Evolutionary conservation across 352 stramenopile genomes (phyloP).

Genomic region (Globisporangium radiosum): DNA sequence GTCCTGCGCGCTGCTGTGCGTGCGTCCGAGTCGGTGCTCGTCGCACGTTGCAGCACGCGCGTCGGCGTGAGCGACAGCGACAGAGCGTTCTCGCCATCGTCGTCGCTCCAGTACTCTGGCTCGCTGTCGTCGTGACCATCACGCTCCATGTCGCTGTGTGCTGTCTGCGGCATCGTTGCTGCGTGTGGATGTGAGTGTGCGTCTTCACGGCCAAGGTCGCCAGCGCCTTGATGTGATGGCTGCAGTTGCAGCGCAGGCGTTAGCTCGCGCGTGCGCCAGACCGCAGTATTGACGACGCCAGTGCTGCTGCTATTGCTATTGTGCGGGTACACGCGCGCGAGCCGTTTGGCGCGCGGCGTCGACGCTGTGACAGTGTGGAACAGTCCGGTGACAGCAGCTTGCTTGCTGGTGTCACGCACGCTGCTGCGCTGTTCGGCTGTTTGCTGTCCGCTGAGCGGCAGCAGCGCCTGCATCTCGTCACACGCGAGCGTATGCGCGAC

Average conservation of each 20-base stretch:
- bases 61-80: slow-evolving; percentile 1
- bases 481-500: slow-evolving; percentile 7
- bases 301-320: background rate
- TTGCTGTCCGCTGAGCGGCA: slow-evolving; percentile 1
- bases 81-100: slow-evolving; percentile 1
- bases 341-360: slow-evolving; percentile 34
- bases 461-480: background rate
- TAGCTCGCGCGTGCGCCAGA: no score
- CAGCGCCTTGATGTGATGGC: background rate
- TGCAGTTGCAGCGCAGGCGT: background rate
- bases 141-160: background rate
- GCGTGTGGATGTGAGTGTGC: background rate
- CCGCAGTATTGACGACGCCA: no score
- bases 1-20: no score
- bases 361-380: slow-evolving; percentile 53
- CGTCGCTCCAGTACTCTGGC: slow-evolving; percentile 6
- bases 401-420: background rate
- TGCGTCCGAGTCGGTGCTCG: background rate
- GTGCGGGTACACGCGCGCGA: slow-evolving; percentile 22
- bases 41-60: background rate
- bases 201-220: background rate
- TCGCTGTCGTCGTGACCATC: background rate
- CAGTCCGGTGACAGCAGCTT: slow-evolving; percentile 9
- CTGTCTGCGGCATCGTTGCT: background rate
- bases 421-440: slow-evolving; percentile 1